Percentiles rank a stretch among this genome's conserved stretches.
These are phyloP conservation scores for Exophiala xenobiotica DNA, from an alignment of 2,329 filamentous ascomycete genomes.

Conservation along the genomic window DNA sequence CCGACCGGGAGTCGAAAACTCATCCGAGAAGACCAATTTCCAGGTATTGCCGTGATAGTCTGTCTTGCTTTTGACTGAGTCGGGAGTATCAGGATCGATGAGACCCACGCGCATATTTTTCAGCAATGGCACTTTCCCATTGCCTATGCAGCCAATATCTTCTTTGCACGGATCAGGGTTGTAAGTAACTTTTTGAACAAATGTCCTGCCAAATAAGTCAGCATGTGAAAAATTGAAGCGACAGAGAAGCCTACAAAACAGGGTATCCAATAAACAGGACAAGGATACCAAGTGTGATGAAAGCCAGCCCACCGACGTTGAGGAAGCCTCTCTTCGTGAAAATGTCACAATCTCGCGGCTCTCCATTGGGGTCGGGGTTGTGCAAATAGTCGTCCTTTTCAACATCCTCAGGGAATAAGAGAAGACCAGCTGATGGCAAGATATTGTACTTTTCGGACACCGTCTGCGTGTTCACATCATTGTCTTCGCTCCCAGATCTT, in stretches of 20 bases:
- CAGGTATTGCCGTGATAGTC: conserved; percentile 60
- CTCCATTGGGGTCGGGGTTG: conserved; percentile 66
- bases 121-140: conserved; percentile 52
- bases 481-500: conserved; percentile 61
- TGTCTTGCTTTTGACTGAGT: conserved; percentile 56
- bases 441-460: conserved; percentile 74
- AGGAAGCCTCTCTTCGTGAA: conserved; percentile 63
- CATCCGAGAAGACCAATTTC: conserved; percentile 69
- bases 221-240: conserved; percentile 16
- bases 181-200: conserved; percentile 49
- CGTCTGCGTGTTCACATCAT: conserved; percentile 68
- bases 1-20: conserved; percentile 66
- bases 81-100: conserved; percentile 68
- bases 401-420: conserved; percentile 69
- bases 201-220: conserved; percentile 51
- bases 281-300: conserved; percentile 62
- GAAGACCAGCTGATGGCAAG: conserved; percentile 62
- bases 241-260: conserved; percentile 56
- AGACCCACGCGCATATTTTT: conserved; percentile 61
- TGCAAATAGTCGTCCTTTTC: conserved; percentile 73
- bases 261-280: conserved; percentile 69
- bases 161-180: conserved; percentile 37
- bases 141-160: conserved; percentile 51
- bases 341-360: conserved; percentile 62
- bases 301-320: conserved; percentile 62